These are phyloP conservation scores for Penicillium odoratum DNA, from an alignment of 495 filamentous ascomycete genomes.

Conservation along the genomic window DNA sequence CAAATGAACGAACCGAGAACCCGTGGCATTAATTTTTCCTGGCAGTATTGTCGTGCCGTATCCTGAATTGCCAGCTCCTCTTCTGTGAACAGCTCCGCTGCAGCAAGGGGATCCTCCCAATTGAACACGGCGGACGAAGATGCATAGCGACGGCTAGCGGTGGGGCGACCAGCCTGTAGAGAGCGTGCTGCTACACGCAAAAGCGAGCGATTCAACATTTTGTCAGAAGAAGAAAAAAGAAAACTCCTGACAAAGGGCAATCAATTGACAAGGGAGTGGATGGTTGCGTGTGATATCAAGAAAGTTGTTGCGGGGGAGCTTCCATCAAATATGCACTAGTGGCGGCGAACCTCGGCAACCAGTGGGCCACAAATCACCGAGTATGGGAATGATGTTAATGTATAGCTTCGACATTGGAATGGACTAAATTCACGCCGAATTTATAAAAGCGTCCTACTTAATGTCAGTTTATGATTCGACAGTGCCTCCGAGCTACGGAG, in stretches of 20 bases:
- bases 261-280: neutral
- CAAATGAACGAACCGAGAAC: constrained; percentile 71
- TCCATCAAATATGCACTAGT: constrained; percentile 32
- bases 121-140: constrained; percentile 64
- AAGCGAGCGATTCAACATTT: constrained; percentile 40
- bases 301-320: constrained; percentile 27
- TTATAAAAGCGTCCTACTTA: neutral
- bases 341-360: constrained; percentile 31
- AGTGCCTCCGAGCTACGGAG: neutral
- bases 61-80: constrained; percentile 89
- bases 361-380: constrained; percentile 16
- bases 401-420: neutral
- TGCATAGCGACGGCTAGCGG: constrained; percentile 41
- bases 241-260: constrained; percentile 9
- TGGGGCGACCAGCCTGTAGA: constrained; percentile 23
- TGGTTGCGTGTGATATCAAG: constrained; percentile 3
- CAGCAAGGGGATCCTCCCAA: constrained; percentile 87
- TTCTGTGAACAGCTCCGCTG: constrained; percentile 73
- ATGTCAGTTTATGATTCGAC: neutral
- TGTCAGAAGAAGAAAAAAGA: neutral
- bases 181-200: constrained; percentile 41
- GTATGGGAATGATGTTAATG: neutral
- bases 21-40: constrained; percentile 80
- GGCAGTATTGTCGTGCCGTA: constrained; percentile 88
- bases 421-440: neutral